These are phyloP conservation scores for Pachyrhizus erosus DNA, from an alignment of 306 rosid genomes.

Conservation along the genomic window DNA sequence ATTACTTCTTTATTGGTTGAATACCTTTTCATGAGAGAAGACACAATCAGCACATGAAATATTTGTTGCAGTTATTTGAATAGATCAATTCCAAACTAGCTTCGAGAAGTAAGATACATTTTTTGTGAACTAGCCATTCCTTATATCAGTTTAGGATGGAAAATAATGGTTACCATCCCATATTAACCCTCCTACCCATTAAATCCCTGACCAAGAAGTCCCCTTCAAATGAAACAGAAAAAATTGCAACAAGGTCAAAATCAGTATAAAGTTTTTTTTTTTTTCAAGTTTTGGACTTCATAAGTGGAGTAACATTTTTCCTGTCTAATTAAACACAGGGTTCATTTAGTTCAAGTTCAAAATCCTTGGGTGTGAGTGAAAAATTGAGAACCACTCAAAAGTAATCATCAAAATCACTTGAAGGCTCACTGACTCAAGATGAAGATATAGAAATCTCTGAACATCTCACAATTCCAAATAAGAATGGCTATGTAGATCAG, in stretches of 20 bases:
- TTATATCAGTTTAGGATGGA: slow-evolving; percentile 12
- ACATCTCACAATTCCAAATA: slow-evolving; percentile 43
- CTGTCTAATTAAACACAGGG: neutral
- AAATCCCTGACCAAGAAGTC: neutral
- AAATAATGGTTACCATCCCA: neutral
- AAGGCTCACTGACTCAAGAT: slow-evolving; percentile 44
- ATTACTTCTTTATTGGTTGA: slow-evolving; percentile 21
- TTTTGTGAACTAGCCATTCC: slow-evolving; percentile 25
- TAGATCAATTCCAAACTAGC: neutral
- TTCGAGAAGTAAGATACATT: neutral
- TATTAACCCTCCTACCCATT: neutral
- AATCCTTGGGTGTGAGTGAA: slow-evolving; percentile 49
- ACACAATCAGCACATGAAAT: neutral
- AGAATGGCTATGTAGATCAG: slow-evolving; percentile 39
- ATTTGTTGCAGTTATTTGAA: neutral
- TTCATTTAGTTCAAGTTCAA: slow-evolving; percentile 44
- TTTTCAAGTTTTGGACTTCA: neutral
- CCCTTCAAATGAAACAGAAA: neutral
- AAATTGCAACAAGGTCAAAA: too few species aligned
- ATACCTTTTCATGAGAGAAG: slow-evolving; percentile 32
- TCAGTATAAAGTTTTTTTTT: too few species aligned
- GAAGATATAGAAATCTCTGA: slow-evolving; percentile 44
- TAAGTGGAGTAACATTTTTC: too few species aligned
- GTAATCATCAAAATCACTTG: slow-evolving; percentile 47
- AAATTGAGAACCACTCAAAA: slow-evolving; percentile 44